Percentiles rank a stretch among this genome's conserved stretches.
These are phyloP conservation scores for Yamagishiella unicocca DNA, from an alignment of 139 green algal species.

Conservation along the genomic window DNA sequence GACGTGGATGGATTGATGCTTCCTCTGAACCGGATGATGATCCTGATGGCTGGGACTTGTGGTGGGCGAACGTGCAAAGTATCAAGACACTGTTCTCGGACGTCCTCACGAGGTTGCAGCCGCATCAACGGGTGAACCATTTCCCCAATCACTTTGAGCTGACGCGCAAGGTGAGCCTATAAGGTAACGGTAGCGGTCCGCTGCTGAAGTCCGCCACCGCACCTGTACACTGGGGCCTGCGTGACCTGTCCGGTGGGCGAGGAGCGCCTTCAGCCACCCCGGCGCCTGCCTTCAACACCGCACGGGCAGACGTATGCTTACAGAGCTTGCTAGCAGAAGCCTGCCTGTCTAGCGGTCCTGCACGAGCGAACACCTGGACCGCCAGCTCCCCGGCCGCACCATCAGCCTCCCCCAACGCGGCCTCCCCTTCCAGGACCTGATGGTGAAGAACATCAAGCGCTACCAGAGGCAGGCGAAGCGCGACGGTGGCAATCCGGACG, in stretches of 20 bases:
- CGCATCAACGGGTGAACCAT: conserved; percentile 86
- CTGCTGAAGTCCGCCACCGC: too few relatives aligned
- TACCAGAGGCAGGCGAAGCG: conserved; percentile 70
- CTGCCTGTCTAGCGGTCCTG: too few relatives aligned
- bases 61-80: conserved; percentile 76
- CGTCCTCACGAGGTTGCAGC: conserved; percentile 49
- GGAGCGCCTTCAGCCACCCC: too few relatives aligned
- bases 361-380: too few relatives aligned
- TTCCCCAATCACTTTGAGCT: conserved; percentile 90
- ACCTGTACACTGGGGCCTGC: too few relatives aligned
- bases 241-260: too few relatives aligned
- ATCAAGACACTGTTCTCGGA: conserved; percentile 74
- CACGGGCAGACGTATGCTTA: too few relatives aligned
- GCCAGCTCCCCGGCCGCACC: too few relatives aligned
- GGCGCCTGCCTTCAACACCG: too few relatives aligned
- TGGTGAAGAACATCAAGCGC: conserved; percentile 91
- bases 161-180: conserved; percentile 81
- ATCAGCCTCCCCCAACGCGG: neutral
- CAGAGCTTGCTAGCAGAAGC: too few relatives aligned
- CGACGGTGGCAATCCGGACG: conserved; percentile 51
- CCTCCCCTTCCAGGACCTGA: conserved; percentile 69
- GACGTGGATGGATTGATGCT: conserved; percentile 51
- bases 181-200: too few relatives aligned
- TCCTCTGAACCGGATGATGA: conserved; percentile 39
- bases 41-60: conserved; percentile 75